Evolutionary conservation across 1,284 basidiomycete species (phyloP).

Genomic region (Wolfiporia cocos): DNA sequence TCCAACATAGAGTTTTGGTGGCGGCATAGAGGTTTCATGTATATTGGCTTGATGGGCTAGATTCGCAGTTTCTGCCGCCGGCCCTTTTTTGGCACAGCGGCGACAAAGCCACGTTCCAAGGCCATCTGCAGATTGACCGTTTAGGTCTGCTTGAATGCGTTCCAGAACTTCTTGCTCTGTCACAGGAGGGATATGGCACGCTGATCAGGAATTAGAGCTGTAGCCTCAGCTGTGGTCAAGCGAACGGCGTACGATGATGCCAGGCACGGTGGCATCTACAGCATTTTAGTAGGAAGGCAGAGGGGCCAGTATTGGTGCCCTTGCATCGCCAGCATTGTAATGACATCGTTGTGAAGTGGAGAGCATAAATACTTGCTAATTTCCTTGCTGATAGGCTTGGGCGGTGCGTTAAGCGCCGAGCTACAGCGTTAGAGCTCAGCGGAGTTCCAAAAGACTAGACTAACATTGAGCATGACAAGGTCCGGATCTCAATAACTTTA

Average conservation of each 20-base stretch:
- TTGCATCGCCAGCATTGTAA: constrained; percentile 8
- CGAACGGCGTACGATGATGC: constrained; percentile 15
- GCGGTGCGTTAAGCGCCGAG: too few species aligned
- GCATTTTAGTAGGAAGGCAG: constrained; percentile 16
- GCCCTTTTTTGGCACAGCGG: constrained; percentile 5
- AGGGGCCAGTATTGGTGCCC: constrained; percentile 9
- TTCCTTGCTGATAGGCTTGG: neutral
- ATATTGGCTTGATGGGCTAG: neutral
- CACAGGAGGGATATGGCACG: constrained; percentile 17
- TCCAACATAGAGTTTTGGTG: neutral
- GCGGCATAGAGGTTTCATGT: neutral
- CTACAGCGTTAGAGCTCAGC: too few species aligned
- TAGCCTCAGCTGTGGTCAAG: too few species aligned
- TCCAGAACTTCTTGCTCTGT: constrained; percentile 5
- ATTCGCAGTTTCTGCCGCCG: neutral
- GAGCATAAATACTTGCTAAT: neutral
- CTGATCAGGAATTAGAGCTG: constrained; percentile 3
- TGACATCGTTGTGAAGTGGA: neutral
- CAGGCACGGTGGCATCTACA: constrained; percentile 16
- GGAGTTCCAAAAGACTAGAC: too few species aligned
- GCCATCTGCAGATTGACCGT: neutral
- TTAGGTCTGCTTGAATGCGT: constrained; percentile 4
- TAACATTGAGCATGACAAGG: too few species aligned
- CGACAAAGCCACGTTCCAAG: constrained; percentile 6
- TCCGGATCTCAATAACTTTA: too few species aligned